A percentile compares a stretch with the other conserved stretches of the same genome.
phyloP scores from a whole-genome alignment of 169 alveolate genomes.

The Cryptosporidium baileyi region DNA sequence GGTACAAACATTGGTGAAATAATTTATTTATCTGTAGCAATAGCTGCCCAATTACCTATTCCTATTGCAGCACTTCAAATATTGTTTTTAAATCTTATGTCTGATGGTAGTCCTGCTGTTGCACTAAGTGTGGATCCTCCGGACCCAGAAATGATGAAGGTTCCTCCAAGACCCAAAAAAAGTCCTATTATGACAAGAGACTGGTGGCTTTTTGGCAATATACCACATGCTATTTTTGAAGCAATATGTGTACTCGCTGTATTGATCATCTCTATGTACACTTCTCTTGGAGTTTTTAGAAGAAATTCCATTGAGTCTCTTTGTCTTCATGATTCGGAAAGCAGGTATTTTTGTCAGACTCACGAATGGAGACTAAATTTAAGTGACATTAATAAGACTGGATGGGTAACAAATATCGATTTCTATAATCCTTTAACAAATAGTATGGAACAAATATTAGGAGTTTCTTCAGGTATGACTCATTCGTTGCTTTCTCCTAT shows the following conservation, averaged over 20 bases:
- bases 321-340: conserved; percentile 62
- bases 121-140: conserved; percentile 92
- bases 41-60: conserved; percentile 84
- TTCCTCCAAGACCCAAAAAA: conserved; percentile 86
- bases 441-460: conserved; percentile 79
- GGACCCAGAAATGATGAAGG: conserved; percentile 85
- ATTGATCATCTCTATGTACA: conserved; percentile 83
- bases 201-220: conserved; percentile 90
- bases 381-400: conserved; percentile 76
- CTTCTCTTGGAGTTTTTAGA: conserved; percentile 83
- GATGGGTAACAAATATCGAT: conserved; percentile 88
- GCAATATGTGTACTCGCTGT: conserved; percentile 84
- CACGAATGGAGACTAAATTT: conserved; percentile 80
- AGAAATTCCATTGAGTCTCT: conserved; percentile 42
- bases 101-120: conserved; percentile 93
- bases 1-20: conserved; percentile 92
- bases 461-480: conserved; percentile 82
- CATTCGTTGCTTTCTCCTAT: conserved; percentile 34
- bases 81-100: conserved; percentile 87
- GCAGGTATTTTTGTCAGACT: conserved; percentile 83
- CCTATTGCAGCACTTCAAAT: conserved; percentile 91
- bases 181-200: conserved; percentile 89
- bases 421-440: conserved; percentile 79
- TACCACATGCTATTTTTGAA: conserved; percentile 89
- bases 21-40: conserved; percentile 82